Evolutionary conservation across 352 stramenopile genomes (phyloP), one percentile per base, ranked within the genome.

Genomic region (Pythium sp.): DNA sequence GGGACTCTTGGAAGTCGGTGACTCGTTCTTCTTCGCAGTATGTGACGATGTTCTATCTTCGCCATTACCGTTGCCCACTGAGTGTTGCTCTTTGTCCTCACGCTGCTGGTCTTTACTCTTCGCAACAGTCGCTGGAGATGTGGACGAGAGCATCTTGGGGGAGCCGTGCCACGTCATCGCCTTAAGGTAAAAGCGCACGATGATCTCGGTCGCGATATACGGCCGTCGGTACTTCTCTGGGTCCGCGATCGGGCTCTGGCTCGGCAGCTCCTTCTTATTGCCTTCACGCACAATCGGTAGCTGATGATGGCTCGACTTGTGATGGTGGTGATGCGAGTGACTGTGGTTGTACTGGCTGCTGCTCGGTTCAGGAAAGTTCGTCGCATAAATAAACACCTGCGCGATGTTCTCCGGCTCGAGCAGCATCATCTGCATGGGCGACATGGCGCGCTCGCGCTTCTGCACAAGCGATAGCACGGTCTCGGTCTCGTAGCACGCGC

Each of bases 141-240:
- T 62, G 1, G 70, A 79, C 49, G 58, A 38, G 0, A 66, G 38
- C 3, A 69, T 26, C 55, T 83, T 90, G 0, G 85, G 85, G 8
- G 74, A 64, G 47, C 85, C 86, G 18, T 90, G 84, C 86, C 86
- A 93, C 18, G 77, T 76, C 67, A 93, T 80, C 5, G 71, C 80
- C 65, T 93, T 91, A 2, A 91, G 69, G 57, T 93, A 93, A 71
- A 92, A 92, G 38, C 76, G 66, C 54, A 89, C 47, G 22, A 92
- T 90, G 69, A 93, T 91, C 72, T 91, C 79, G 22, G 81, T 91
- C 15, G 86, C 83, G 30, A 93, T 75, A 30, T 81, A 80, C 30
- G 80, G 67, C 5, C 77, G 81, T 12, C 79, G 77, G 61, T 93
- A 90, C 51, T 74, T 76, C n/a, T 89, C 77, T 1, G 77, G 73